Percentiles rank a stretch among this genome's conserved stretches.
phyloP scores from a whole-genome alignment of 2,329 filamentous ascomycete species.

The Hypomyces rosellus region DNA sequence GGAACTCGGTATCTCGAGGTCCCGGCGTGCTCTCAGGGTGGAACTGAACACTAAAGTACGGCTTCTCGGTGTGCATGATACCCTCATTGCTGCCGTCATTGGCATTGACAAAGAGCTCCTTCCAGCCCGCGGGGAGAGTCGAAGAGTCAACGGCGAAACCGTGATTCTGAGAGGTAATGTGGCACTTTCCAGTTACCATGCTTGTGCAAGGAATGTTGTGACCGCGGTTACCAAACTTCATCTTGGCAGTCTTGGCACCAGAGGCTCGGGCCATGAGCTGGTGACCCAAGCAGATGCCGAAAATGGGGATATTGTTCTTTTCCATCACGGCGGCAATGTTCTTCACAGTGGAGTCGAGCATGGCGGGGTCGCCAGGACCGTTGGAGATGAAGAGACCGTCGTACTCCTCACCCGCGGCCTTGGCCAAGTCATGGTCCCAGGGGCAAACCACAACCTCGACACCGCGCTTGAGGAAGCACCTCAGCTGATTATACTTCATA shows the following conservation, averaged over 20 bases:
- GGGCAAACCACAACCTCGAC: constrained; percentile 92
- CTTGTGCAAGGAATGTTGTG: constrained; percentile 98
- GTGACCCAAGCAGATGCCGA: constrained; percentile 94
- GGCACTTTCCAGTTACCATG: constrained; percentile 90
- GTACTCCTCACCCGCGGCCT: constrained; percentile 72
- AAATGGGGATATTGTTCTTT: constrained; percentile 78
- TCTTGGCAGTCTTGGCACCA: constrained; percentile 81
- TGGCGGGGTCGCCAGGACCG: constrained; percentile 89
- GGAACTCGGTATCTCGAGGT: constrained; percentile 88
- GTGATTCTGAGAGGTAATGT: constrained; percentile 99
- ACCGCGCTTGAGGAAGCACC: constrained; percentile 84
- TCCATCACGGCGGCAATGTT: constrained; percentile 71
- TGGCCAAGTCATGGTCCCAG: constrained; percentile 89
- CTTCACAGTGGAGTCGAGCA: constrained; percentile 71
- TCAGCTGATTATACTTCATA: constrained; percentile 96
- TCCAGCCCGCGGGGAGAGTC: constrained; percentile 73
- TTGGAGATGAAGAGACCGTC: constrained; percentile 98
- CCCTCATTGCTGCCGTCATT: constrained; percentile 98
- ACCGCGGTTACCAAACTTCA: constrained; percentile 99
- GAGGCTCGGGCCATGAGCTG: constrained; percentile 85
- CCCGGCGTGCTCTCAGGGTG: constrained; percentile 96
- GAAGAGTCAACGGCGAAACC: constrained; percentile 85
- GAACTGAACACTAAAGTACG: constrained; percentile 99
- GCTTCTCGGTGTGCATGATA: constrained; percentile 77
- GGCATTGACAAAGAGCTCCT: constrained; percentile 93